phyloP scores from a whole-genome alignment of 1,139 yeast genomes.

The Hemisphaericaspora xylofermentans region DNA sequence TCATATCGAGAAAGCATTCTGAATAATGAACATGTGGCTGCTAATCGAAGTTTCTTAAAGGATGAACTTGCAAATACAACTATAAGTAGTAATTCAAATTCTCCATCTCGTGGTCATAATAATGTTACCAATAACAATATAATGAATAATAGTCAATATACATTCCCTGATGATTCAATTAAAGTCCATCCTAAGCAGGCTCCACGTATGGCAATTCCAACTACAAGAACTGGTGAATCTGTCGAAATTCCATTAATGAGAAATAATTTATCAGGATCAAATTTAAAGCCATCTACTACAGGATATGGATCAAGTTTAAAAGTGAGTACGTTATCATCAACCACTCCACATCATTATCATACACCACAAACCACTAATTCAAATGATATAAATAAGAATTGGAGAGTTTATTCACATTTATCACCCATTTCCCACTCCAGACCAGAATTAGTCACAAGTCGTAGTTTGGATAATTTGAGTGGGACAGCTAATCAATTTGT shows the following conservation, averaged over 20 bases:
- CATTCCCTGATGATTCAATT: constrained; percentile 16
- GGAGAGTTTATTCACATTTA: constrained; percentile 20
- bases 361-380: constrained; percentile 3
- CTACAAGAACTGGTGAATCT: constrained; percentile 76
- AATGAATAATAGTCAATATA: constrained; percentile 5
- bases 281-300: constrained; percentile 6
- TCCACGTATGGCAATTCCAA: constrained; percentile 80
- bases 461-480: constrained; percentile 24
- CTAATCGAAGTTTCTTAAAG: constrained; percentile 12
- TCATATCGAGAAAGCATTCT: constrained; percentile 17
- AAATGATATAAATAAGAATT: neutral
- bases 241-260: constrained; percentile 63
- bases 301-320: constrained; percentile 9
- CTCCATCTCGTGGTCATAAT: constrained; percentile 10
- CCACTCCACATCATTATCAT: constrained; percentile 6
- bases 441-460: constrained; percentile 8
- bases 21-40: constrained; percentile 13
- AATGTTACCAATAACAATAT: neutral
- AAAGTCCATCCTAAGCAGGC: constrained; percentile 55
- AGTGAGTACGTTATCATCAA: constrained; percentile 10
- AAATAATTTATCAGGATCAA: constrained; percentile 21
- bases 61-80: constrained; percentile 1
- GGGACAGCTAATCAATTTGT: constrained; percentile 21
- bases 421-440: constrained; percentile 12
- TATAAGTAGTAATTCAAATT: constrained; percentile 5